Percentiles rank a stretch among this genome's conserved stretches.
Evolutionary conservation across 805 yeast genomes (phyloP).

Genomic region (Schwanniomyces polymorphus): DNA sequence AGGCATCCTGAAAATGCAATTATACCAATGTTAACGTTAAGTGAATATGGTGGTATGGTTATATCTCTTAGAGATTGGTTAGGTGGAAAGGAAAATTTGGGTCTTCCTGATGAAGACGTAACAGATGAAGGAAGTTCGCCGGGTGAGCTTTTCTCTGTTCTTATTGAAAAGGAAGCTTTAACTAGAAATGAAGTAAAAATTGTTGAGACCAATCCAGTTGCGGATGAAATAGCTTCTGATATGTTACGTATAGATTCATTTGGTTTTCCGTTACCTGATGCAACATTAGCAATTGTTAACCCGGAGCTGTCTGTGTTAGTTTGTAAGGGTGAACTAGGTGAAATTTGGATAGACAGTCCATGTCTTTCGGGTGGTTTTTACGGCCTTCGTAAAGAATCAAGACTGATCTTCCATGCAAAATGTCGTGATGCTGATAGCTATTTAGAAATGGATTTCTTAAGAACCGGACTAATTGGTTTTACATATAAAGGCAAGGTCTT

Average conservation of each 20-base stretch:
- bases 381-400: slow-evolving; percentile 66
- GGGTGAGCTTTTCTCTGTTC: slow-evolving; percentile 58
- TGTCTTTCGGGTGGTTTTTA: slow-evolving; percentile 89
- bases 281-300: slow-evolving; percentile 89
- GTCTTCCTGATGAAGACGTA: slow-evolving; percentile 39
- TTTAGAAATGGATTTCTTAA: slow-evolving; percentile 73
- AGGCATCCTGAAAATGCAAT: slow-evolving; percentile 70
- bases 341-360: slow-evolving; percentile 96
- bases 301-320: slow-evolving; percentile 84
- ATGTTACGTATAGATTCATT: slow-evolving; percentile 78
- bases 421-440: slow-evolving; percentile 72
- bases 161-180: slow-evolving; percentile 71
- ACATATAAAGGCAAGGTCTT: slow-evolving; percentile 83
- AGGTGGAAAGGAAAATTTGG: slow-evolving; percentile 64
- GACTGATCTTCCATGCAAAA: slow-evolving; percentile 75
- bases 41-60: slow-evolving; percentile 96
- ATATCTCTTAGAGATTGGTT: slow-evolving; percentile 91
- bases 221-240: slow-evolving; percentile 43
- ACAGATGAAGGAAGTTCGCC: slow-evolving; percentile 22
- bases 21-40: slow-evolving; percentile 83
- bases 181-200: slow-evolving; percentile 71
- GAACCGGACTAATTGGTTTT: slow-evolving; percentile 92
- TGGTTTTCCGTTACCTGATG: slow-evolving; percentile 94
- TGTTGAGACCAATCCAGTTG: slow-evolving; percentile 56
- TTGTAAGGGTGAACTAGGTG: slow-evolving; percentile 82